Conservation (phyloP, 2,329 filamentous ascomycete species). For the Ramichloridium luteum region DNA sequence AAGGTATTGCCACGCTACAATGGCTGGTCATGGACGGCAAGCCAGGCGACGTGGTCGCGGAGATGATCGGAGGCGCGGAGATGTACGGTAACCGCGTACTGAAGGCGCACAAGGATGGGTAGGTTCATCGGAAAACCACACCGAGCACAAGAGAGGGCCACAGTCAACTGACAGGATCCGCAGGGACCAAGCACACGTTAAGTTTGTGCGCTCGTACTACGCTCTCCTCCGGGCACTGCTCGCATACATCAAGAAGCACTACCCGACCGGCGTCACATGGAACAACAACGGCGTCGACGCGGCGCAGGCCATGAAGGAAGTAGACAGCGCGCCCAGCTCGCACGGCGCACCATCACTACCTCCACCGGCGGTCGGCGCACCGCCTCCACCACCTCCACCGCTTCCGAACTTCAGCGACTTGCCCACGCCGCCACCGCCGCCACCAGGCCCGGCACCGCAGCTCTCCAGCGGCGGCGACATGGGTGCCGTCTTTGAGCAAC, state of each 20-base stretch:
- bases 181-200: slow-evolving; percentile 67
- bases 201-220: slow-evolving; percentile 91
- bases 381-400: slow-evolving; percentile 56
- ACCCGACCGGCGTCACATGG: slow-evolving; percentile 70
- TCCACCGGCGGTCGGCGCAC: slow-evolving; percentile 40
- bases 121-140: slow-evolving; percentile 23
- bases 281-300: slow-evolving; percentile 66
- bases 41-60: slow-evolving; percentile 74
- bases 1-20: slow-evolving; percentile 77
- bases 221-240: slow-evolving; percentile 73
- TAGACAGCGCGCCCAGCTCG: slow-evolving; percentile 29
- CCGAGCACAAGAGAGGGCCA: background rate
- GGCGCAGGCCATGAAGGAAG: slow-evolving; percentile 52
- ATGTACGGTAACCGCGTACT: slow-evolving; percentile 92
- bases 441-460: slow-evolving; percentile 39
- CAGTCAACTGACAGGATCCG: slow-evolving; percentile 2
- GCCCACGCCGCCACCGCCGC: slow-evolving; percentile 45
- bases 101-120: slow-evolving; percentile 80
- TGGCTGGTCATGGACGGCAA: slow-evolving; percentile 81
- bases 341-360: slow-evolving; percentile 38
- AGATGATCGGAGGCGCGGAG: slow-evolving; percentile 71
- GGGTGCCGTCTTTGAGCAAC: slow-evolving; percentile 77
- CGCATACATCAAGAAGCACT: slow-evolving; percentile 76
- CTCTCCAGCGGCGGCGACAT: slow-evolving; percentile 46
- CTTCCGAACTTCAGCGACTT: slow-evolving; percentile 25